These are phyloP conservation scores for Onygenales sp. DNA, from an alignment of 2,329 filamentous ascomycete genomes.

Conservation along the genomic window DNA sequence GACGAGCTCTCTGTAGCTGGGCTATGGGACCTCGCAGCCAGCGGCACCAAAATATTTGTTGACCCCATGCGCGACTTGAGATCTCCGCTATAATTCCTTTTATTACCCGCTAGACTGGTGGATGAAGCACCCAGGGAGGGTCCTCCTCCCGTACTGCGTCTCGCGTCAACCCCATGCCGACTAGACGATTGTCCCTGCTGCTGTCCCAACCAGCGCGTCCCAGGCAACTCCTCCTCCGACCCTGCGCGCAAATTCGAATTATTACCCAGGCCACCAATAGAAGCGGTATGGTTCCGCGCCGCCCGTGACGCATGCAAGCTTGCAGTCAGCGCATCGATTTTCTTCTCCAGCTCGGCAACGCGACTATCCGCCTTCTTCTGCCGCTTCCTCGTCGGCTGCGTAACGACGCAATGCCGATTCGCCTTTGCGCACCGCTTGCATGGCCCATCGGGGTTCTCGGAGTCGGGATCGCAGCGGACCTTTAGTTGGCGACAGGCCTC, in stretches of 20 bases:
- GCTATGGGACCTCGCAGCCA: constrained; percentile 15
- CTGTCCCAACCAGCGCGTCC: constrained; percentile 21
- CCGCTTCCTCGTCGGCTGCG: constrained; percentile 63
- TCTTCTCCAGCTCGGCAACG: constrained; percentile 83
- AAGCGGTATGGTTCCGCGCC: constrained; percentile 13
- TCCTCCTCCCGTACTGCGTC: neutral
- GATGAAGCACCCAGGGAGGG: constrained; percentile 1
- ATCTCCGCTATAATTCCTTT: constrained; percentile 23
- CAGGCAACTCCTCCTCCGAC: constrained; percentile 29
- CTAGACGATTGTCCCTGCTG: neutral
- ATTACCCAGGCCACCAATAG: neutral
- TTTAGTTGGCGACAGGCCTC: constrained; percentile 68
- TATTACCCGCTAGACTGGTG: constrained; percentile 15
- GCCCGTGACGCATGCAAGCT: constrained; percentile 54
- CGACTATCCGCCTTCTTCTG: constrained; percentile 88
- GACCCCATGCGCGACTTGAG: constrained; percentile 11
- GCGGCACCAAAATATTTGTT: constrained; percentile 12
- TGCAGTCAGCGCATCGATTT: constrained; percentile 80
- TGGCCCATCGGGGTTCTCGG: constrained; percentile 50
- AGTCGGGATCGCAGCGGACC: constrained; percentile 75
- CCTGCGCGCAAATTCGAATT: constrained; percentile 15
- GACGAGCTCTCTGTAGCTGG: constrained; percentile 13
- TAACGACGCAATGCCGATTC: constrained; percentile 66
- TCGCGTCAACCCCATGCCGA: neutral
- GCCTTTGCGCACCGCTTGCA: constrained; percentile 74